phyloP scores from a whole-genome alignment of 2,329 filamentous ascomycete genomes.

The Aspergillus udagawae region DNA sequence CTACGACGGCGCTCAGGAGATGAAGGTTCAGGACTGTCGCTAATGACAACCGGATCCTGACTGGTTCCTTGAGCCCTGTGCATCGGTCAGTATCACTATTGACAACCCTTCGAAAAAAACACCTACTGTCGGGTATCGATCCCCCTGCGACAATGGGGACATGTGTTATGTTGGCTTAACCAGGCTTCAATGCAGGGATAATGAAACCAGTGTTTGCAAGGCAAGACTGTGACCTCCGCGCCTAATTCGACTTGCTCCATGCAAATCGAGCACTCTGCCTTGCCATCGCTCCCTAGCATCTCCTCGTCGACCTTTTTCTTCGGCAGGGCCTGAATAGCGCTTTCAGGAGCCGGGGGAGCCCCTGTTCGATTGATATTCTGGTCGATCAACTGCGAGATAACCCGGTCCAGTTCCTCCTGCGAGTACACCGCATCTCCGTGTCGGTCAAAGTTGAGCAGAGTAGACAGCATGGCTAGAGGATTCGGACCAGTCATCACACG shows the following conservation, averaged over 20 bases:
- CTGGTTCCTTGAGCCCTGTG: constrained; percentile 11
- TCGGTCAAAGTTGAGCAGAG: constrained; percentile 36
- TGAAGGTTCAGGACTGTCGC: constrained; percentile 12
- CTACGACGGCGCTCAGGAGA: constrained; percentile 8
- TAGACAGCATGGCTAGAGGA: constrained; percentile 46
- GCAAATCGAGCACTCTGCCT: constrained; percentile 85
- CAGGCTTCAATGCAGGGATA: constrained; percentile 75
- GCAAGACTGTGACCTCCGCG: constrained; percentile 70
- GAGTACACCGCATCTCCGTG: constrained; percentile 82
- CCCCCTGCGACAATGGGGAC: constrained; percentile 56
- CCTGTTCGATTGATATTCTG: constrained; percentile 69
- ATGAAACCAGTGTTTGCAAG: constrained; percentile 94
- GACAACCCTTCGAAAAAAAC: constrained; percentile 2
- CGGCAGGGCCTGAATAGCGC: constrained; percentile 69
- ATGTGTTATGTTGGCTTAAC: constrained; percentile 88
- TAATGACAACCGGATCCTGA: constrained; percentile 15
- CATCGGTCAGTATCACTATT: constrained; percentile 7
- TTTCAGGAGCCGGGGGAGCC: constrained; percentile 72
- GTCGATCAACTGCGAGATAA: constrained; percentile 86
- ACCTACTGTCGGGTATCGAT: constrained; percentile 30
- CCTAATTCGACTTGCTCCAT: constrained; percentile 77
- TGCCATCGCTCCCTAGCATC: constrained; percentile 65
- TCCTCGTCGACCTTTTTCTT: constrained; percentile 66
- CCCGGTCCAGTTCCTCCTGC: constrained; percentile 83
- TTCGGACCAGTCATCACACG: constrained; percentile 22